Base-by-base conservation (phyloP, 2,329 filamentous ascomycete genomes). In the Monosporascus sp. region DNA sequence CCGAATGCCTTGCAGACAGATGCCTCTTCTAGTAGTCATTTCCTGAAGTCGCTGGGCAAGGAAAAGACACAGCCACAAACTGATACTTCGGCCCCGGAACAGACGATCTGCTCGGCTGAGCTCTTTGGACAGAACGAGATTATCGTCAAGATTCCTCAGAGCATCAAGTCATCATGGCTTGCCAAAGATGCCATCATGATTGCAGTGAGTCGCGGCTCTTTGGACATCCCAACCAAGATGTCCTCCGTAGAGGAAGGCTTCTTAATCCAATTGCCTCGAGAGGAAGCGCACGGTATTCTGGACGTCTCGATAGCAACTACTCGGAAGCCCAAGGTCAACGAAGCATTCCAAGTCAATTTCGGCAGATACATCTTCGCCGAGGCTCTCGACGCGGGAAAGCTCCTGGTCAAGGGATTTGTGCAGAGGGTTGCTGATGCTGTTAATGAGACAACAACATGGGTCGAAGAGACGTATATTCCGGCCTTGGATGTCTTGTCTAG, bases 291-390 rank as follows among this genome's bases (percentile, higher is more conserved):
- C 55, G 84, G 84, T 35, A 66, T 81, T 38, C 67, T 87, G 49
- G 80, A 80, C 51, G 73, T 87, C 45, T 77, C 78, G 2, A 75
- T 87, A 37, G 72, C 78, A 51, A 83, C 83, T 1, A 81, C 75
- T 15, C 80, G 76, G 52, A 80, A 79, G 56, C 84, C 84, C 24
- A 80, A 77, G 65, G 74, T 86, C 57, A 81, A 81, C 61, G 82
- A 86, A 68, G 79, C 78, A 0, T 81, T 86, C 64, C 75, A 78
- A 40, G 69, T 87, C 31, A 78, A 85, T 64, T 84, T 87, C 65
- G 80, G 81, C 47, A 77, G 70, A 63, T 70, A 74, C 22, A 66
- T 74, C 17, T 65, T 80, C 43, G 71, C 70, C 14, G 73, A 75
- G 40, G 74, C 72, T 15, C 57, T 78, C 6, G 76, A 78, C 52